Evolutionary conservation across 2,329 filamentous ascomycete genomes (phyloP).

Genomic region (Aspergillus hortae): DNA sequence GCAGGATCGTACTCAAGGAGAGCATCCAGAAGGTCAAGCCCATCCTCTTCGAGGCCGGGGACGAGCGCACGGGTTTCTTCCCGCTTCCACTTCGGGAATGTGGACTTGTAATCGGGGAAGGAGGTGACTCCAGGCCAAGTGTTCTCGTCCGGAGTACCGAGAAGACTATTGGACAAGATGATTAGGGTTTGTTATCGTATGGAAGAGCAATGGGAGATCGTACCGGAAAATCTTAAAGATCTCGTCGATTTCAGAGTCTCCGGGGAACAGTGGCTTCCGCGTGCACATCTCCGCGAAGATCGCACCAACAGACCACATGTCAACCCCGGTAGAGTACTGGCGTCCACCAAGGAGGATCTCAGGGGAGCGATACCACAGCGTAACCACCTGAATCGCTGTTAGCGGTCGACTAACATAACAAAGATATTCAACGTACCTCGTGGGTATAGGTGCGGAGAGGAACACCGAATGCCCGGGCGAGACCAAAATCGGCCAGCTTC

Average conservation of each 20-base stretch:
- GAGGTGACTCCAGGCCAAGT: slow-evolving; percentile 91
- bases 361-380: slow-evolving; percentile 86
- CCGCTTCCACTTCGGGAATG: slow-evolving; percentile 86
- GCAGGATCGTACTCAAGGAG: slow-evolving; percentile 87
- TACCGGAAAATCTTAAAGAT: slow-evolving; percentile 94
- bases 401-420: neutral
- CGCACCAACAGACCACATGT: slow-evolving; percentile 94
- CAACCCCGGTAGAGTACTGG: slow-evolving; percentile 89
- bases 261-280: slow-evolving; percentile 85
- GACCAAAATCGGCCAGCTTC: slow-evolving; percentile 85
- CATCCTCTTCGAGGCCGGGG: slow-evolving; percentile 65
- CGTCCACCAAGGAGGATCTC: slow-evolving; percentile 87
- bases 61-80: slow-evolving; percentile 65
- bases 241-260: slow-evolving; percentile 89
- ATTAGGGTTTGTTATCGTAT: slow-evolving; percentile 15
- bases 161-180: slow-evolving; percentile 49
- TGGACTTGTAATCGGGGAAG: slow-evolving; percentile 88
- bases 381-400: slow-evolving; percentile 62
- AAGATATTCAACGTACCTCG: slow-evolving; percentile 53
- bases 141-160: slow-evolving; percentile 78
- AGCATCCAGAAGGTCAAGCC: slow-evolving; percentile 51
- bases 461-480: slow-evolving; percentile 86
- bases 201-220: slow-evolving; percentile 17
- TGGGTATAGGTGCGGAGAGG: slow-evolving; percentile 89
- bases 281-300: slow-evolving; percentile 98